Evolutionary conservation across 1,139 yeast species (phyloP).

Genomic region (Sugiyamaella novakii): DNA sequence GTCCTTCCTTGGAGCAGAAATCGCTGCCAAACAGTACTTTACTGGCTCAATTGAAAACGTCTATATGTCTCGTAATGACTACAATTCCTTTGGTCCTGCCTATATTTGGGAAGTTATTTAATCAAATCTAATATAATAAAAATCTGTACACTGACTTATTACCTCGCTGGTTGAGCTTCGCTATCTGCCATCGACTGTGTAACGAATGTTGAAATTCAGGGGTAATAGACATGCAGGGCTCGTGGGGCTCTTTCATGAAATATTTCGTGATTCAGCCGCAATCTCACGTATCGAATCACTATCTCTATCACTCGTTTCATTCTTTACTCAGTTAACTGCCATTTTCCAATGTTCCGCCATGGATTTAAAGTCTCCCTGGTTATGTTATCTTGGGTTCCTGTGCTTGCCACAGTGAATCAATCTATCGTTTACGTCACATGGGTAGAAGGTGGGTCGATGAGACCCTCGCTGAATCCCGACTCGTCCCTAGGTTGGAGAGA

Average conservation of each 20-base stretch:
- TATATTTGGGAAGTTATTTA: constrained; percentile 53
- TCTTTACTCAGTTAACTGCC: too few relatives aligned
- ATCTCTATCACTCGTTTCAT: too few relatives aligned
- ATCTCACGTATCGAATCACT: too few relatives aligned
- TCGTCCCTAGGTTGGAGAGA: constrained; percentile 54
- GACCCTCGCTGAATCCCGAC: constrained; percentile 84
- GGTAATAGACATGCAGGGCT: not conserved
- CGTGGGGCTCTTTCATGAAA: too few relatives aligned
- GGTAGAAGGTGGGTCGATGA: constrained; percentile 85
- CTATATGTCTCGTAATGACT: constrained; percentile 70
- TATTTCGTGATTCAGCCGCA: not conserved
- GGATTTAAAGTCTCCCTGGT: constrained; percentile 23
- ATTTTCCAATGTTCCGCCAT: constrained; percentile 20
- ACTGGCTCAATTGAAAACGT: constrained; percentile 59
- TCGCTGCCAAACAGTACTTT: constrained; percentile 83
- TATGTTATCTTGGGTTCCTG: constrained; percentile 71
- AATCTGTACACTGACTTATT: too few relatives aligned
- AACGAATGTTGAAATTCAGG: too few relatives aligned
- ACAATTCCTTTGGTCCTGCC: constrained; percentile 77
- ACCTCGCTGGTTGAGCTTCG: too few relatives aligned
- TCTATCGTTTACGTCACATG: constrained; percentile 74
- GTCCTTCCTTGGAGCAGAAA: constrained; percentile 81
- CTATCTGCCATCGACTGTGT: too few relatives aligned
- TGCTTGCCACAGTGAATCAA: constrained; percentile 65
- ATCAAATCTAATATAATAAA: not conserved